These are phyloP conservation scores for Aspergillus sp. DNA, from an alignment of 2,329 filamentous ascomycete genomes.

Conservation along the genomic window DNA sequence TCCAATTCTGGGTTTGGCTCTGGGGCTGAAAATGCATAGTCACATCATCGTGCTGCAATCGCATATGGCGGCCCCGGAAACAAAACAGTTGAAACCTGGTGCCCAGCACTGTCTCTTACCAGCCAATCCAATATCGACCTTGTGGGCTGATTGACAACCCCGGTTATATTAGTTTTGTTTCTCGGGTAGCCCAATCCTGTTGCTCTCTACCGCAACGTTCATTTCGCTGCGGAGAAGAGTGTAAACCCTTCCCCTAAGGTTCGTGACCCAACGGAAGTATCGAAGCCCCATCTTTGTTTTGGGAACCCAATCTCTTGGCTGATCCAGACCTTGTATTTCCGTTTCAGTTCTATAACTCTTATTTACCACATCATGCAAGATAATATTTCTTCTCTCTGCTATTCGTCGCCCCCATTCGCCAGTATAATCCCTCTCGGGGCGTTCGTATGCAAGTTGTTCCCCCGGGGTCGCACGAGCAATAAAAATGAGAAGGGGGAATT, in stretches of 20 bases:
- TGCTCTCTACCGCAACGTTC: neutral
- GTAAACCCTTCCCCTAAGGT: neutral
- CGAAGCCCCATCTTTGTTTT: constrained; percentile 15
- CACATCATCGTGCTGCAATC: neutral
- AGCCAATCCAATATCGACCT: neutral
- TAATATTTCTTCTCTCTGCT: neutral
- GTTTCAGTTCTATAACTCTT: neutral
- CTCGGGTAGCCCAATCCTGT: constrained; percentile 2
- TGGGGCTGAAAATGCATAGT: constrained; percentile 13
- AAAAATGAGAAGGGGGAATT: neutral
- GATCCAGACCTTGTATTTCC: neutral
- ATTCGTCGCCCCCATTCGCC: neutral
- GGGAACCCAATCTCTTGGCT: constrained; percentile 14
- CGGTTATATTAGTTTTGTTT: neutral
- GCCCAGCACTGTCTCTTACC: neutral
- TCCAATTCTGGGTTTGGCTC: constrained; percentile 1
- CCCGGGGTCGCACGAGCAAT: neutral
- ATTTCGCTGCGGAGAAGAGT: neutral
- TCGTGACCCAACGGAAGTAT: constrained; percentile 15
- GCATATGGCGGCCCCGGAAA: constrained; percentile 10
- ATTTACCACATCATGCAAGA: neutral
- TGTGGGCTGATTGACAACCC: neutral
- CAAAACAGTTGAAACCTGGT: neutral
- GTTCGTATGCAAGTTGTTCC: neutral
- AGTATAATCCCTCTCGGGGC: neutral